phyloP scores from a whole-genome alignment of 2,329 filamentous ascomycete genomes.

The Lojkania enalia region DNA sequence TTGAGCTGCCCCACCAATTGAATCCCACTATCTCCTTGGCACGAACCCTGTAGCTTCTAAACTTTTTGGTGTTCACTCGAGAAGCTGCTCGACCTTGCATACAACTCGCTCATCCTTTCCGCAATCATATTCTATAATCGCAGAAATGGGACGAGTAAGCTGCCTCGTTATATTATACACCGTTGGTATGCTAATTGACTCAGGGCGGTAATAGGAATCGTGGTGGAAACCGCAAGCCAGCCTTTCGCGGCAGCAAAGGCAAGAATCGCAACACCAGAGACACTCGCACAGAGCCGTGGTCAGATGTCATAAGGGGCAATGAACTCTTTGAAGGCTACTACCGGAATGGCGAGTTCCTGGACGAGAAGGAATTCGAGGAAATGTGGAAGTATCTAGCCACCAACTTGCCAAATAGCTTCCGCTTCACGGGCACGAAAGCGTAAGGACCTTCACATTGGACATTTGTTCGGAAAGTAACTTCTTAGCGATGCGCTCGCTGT shows the following conservation, averaged over 20 bases:
- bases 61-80: too few species aligned
- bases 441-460: conserved; percentile 47
- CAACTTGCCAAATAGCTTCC: conserved; percentile 94
- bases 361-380: conserved; percentile 73
- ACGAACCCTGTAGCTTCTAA: too few species aligned
- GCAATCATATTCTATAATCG: too few species aligned
- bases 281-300: conserved; percentile 40
- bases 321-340: conserved; percentile 87
- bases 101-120: too few species aligned
- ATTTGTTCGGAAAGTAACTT: conserved; percentile 8
- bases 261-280: conserved; percentile 29
- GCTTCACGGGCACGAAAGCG: conserved; percentile 95
- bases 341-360: conserved; percentile 68
- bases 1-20: too few species aligned
- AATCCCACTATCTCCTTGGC: too few species aligned
- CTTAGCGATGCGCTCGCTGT: conserved; percentile 85
- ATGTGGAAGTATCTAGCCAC: conserved; percentile 85
- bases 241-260: conserved; percentile 31
- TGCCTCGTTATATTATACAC: not conserved
- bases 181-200: not conserved
- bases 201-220: conserved; percentile 5
- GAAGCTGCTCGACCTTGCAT: too few species aligned
- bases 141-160: too few species aligned
- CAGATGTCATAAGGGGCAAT: conserved; percentile 74
- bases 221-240: conserved; percentile 29